phyloP scores from a whole-genome alignment of 1,139 yeast species.

The Suhomyces guaymorum region DNA sequence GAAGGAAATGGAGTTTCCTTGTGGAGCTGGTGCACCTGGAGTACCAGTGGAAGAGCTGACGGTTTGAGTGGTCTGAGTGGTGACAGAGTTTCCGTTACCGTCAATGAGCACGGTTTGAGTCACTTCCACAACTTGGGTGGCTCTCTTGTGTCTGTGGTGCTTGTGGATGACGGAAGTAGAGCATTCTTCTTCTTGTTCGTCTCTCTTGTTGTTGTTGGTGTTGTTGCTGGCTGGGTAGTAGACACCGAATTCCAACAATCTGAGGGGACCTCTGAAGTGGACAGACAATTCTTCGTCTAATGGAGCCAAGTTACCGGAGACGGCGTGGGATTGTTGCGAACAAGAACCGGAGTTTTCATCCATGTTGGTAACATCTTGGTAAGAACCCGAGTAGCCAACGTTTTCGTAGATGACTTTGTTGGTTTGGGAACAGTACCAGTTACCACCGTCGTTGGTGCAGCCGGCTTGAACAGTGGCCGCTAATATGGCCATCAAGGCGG shows the following conservation, averaged over 20 bases:
- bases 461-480: slow-evolving; percentile 36
- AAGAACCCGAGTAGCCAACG: slow-evolving; percentile 68
- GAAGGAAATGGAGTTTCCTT: slow-evolving; percentile 15
- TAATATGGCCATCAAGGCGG: slow-evolving; percentile 29
- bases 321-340: slow-evolving; percentile 50
- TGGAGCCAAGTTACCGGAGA: slow-evolving; percentile 68
- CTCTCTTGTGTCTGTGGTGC: slow-evolving; percentile 66
- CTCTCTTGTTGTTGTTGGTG: slow-evolving; percentile 32
- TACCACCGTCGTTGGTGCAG: slow-evolving; percentile 59
- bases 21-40: slow-evolving; percentile 10
- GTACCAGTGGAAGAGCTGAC: slow-evolving; percentile 26
- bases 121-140: slow-evolving; percentile 63
- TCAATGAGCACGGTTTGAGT: slow-evolving; percentile 74
- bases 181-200: slow-evolving; percentile 45
- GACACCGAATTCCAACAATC: slow-evolving; percentile 62
- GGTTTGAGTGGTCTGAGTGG: slow-evolving; percentile 23
- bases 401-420: slow-evolving; percentile 65
- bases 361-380: slow-evolving; percentile 57
- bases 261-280: slow-evolving; percentile 78
- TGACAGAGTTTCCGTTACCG: slow-evolving; percentile 52
- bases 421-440: slow-evolving; percentile 78
- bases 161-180: slow-evolving; percentile 41
- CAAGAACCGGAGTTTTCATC: slow-evolving; percentile 52
- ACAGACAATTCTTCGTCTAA: slow-evolving; percentile 71
- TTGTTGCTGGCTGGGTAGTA: slow-evolving; percentile 46